Evolutionary conservation across 164 flowering plant species (phyloP).

Genomic region (Dillenia suffruticosa): DNA sequence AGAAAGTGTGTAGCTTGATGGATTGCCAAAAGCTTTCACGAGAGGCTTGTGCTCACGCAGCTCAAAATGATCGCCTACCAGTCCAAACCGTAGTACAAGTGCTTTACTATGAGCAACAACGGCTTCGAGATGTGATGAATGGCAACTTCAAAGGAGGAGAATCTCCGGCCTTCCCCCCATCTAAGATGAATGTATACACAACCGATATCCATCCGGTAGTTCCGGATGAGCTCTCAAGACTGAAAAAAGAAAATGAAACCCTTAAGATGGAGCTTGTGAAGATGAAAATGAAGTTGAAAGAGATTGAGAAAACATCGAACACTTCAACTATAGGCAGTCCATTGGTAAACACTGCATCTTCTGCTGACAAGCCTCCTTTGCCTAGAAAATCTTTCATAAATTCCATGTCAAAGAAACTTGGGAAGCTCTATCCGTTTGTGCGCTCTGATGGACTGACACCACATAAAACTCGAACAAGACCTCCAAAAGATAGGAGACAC

Average conservation of each 20-base stretch:
- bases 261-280: conserved; percentile 67
- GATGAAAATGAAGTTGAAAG: conserved; percentile 62
- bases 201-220: conserved; percentile 21
- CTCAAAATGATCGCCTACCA: conserved; percentile 91
- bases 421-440: conserved; percentile 52
- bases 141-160: conserved; percentile 23
- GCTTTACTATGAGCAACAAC: conserved; percentile 93
- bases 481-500: conserved; percentile 65
- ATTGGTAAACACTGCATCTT: conserved; percentile 13
- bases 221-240: conserved; percentile 42
- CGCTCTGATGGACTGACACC: conserved; percentile 46
- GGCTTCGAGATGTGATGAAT: conserved; percentile 64
- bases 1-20: conserved; percentile 90
- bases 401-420: conserved; percentile 72
- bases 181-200: conserved; percentile 25
- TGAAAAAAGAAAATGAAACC: conserved; percentile 71
- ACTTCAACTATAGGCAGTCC: conserved; percentile 21
- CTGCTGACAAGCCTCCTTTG: conserved; percentile 59
- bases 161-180: conserved; percentile 26
- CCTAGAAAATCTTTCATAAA: conserved; percentile 74
- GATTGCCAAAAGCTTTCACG: conserved; percentile 88
- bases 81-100: conserved; percentile 94
- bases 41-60: conserved; percentile 97
- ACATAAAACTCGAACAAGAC: conserved; percentile 40
- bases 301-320: conserved; percentile 37